Conservation (phyloP, 1,284 basidiomycete species). For the Fistulina hepatica region DNA sequence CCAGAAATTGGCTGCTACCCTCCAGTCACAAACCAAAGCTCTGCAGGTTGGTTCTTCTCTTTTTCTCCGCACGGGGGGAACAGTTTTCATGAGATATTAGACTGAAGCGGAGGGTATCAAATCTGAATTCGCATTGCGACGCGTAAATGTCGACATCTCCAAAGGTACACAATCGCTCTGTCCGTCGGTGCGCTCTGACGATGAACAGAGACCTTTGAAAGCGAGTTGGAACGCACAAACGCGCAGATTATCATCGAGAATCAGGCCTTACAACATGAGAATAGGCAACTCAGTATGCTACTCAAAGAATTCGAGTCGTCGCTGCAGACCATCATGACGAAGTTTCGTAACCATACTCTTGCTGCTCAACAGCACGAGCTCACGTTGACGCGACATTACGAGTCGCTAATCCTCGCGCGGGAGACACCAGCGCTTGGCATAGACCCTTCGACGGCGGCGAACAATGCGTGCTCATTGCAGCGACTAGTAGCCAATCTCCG, state of each 20-base stretch:
- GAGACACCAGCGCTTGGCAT: slow-evolving; percentile 53
- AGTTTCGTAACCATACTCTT: slow-evolving; percentile 87
- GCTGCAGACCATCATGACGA: slow-evolving; percentile 92
- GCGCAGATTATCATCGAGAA: slow-evolving; percentile 91
- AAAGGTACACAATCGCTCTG: slow-evolving; percentile 44
- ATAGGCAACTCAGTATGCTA: slow-evolving; percentile 81
- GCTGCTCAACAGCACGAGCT: slow-evolving; percentile 90
- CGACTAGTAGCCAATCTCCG: slow-evolving; percentile 65
- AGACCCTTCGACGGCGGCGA: slow-evolving; percentile 48
- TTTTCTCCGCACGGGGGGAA: slow-evolving; percentile 5
- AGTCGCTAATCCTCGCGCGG: slow-evolving; percentile 67
- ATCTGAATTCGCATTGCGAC: slow-evolving; percentile 73
- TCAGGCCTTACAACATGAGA: slow-evolving; percentile 84
- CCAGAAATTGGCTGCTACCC: slow-evolving; percentile 61
- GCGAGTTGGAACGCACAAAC: slow-evolving; percentile 84
- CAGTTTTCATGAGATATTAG: slow-evolving; percentile 12
- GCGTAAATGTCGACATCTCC: slow-evolving; percentile 91
- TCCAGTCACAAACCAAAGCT: slow-evolving; percentile 66
- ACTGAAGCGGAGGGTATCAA: slow-evolving; percentile 61
- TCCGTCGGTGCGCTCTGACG: slow-evolving; percentile 4
- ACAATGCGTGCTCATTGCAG: slow-evolving; percentile 46
- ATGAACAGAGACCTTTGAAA: slow-evolving; percentile 76
- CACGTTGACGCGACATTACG: slow-evolving; percentile 85
- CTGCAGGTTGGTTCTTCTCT: slow-evolving; percentile 53
- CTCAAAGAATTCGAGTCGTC: slow-evolving; percentile 94